Evolutionary conservation across 2,329 filamentous ascomycete species (phyloP), one percentile per base, ranked within the genome.

Genomic region (Aspergillus piperis): DNA sequence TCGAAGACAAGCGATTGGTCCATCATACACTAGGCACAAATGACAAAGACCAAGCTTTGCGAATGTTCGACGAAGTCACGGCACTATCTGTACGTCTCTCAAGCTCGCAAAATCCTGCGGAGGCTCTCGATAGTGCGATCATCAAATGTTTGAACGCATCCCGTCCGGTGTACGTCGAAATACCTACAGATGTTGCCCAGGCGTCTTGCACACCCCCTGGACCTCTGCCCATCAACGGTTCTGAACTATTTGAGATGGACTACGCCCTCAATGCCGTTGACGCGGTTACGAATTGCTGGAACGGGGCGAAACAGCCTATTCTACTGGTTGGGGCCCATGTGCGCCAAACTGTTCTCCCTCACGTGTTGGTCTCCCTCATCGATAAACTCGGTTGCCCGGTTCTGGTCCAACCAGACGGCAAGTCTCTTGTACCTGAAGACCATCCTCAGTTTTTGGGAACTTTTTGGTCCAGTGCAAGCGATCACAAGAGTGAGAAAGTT

Each of bases 111-210:
- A 25, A 55, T 23, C 44, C 60, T 3, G 13, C 52, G 5, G 15
- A 6, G 5, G 23, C 17, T 5, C 38, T 64, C 2, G 62, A 62
- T 23, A 4, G 11, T 17, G 36, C 54, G 2, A 36, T 64, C 1
- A 8, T 6, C 2, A 5, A 38, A 15, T 64, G 62, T 39, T 27
- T 62, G 11, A n/a, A 42, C 1, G 36, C 57, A 5, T 62, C 60
- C 2, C 48, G 41, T 13, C 62, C 62, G 0, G 62, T 60, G 3
- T 62, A 62, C 23, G 55, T 64, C 17, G 62, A 60, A 23, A 54
- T 64, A 6, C 57, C 62, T 3, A 21, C 6, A 2, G 55, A 62
- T 23, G 19, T 64, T 13, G 47, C 53, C 2, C n/a, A 56, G n/a
- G 17, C 15, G 19, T 6, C 52, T 3, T 60, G 47, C 15, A 25